Percentiles rank a stretch among this genome's conserved stretches.
These are phyloP conservation scores for Monilinia laxa DNA, from an alignment of 2,329 filamentous ascomycete species.

Conservation along the genomic window DNA sequence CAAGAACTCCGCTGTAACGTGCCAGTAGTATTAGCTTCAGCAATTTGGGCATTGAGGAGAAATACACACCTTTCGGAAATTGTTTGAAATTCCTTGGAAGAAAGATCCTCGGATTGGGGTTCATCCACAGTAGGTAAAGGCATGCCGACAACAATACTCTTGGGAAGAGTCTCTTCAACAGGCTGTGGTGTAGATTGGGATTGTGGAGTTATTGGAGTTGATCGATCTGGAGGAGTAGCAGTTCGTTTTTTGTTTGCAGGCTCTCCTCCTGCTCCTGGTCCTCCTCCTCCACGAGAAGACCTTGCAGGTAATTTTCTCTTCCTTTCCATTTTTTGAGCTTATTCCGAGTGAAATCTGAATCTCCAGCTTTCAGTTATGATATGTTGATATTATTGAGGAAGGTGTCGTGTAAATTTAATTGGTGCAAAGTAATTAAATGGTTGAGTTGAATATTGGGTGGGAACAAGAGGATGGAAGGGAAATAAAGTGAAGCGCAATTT, in stretches of 20 bases:
- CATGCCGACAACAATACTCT: slow-evolving; percentile 61
- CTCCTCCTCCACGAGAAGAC: slow-evolving; percentile 53
- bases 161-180: slow-evolving; percentile 53
- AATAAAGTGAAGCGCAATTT: not conserved
- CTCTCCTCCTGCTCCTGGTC: slow-evolving; percentile 44
- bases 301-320: slow-evolving; percentile 65
- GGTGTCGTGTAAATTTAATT: not conserved
- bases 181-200: slow-evolving; percentile 30
- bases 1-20: slow-evolving; percentile 64
- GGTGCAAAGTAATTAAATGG: slow-evolving; percentile 5
- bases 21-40: slow-evolving; percentile 24
- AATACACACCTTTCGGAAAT: slow-evolving; percentile 65
- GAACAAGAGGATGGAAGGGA: not conserved
- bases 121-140: slow-evolving; percentile 70
- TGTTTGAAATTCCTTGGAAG: slow-evolving; percentile 67
- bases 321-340: slow-evolving; percentile 54
- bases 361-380: no score
- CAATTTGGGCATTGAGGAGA: not conserved
- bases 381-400: not conserved
- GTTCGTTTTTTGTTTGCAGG: slow-evolving; percentile 59
- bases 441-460: not conserved
- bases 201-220: slow-evolving; percentile 42
- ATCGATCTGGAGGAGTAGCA: slow-evolving; percentile 54
- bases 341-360: not conserved
- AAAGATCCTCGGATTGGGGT: slow-evolving; percentile 63